phyloP scores from a whole-genome alignment of 2,329 filamentous ascomycete genomes.

The Pyricularia sp. region DNA sequence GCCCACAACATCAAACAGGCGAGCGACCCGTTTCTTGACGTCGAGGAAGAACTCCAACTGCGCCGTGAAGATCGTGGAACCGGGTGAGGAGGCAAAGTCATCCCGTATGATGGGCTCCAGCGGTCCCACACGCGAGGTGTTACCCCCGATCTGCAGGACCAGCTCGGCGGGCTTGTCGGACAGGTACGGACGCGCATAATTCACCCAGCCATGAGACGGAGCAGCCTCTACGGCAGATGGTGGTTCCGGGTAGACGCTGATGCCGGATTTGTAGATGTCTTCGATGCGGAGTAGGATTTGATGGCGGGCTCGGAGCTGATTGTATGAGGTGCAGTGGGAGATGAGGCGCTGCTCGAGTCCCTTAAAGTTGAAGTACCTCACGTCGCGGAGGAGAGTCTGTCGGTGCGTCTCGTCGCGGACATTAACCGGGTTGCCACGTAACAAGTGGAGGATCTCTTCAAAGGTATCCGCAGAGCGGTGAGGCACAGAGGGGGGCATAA shows the following conservation, averaged over 20 bases:
- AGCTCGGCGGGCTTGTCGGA: conserved; percentile 63
- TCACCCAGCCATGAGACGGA: conserved; percentile 39
- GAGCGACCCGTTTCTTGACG: conserved; percentile 55
- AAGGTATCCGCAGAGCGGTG: conserved; percentile 76
- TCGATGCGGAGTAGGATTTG: conserved; percentile 74
- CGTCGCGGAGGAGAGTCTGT: conserved; percentile 66
- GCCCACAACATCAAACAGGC: conserved; percentile 67
- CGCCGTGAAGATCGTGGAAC: conserved; percentile 18
- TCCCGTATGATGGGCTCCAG: conserved; percentile 12
- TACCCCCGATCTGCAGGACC: conserved; percentile 65
- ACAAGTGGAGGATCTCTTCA: conserved; percentile 63
- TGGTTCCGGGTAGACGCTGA: conserved; percentile 48
- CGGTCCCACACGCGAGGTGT: conserved; percentile 46
- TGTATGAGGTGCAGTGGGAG: conserved; percentile 62
- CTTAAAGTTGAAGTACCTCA: conserved; percentile 85
- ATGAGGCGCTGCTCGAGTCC: conserved; percentile 81
- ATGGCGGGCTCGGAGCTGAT: conserved; percentile 49
- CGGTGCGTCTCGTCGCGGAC: conserved; percentile 69
- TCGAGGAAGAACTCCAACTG: conserved; percentile 64
- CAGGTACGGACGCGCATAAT: conserved; percentile 76
- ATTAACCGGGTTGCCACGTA: conserved; percentile 71
- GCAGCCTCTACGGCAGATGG: conserved; percentile 14
- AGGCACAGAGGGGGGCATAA: conserved; percentile 69
- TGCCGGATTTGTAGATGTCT: conserved; percentile 78
- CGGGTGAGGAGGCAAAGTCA: conserved; percentile 12